phyloP scores from a whole-genome alignment of 1,139 yeast species.

The Geotrichum candidum region DNA sequence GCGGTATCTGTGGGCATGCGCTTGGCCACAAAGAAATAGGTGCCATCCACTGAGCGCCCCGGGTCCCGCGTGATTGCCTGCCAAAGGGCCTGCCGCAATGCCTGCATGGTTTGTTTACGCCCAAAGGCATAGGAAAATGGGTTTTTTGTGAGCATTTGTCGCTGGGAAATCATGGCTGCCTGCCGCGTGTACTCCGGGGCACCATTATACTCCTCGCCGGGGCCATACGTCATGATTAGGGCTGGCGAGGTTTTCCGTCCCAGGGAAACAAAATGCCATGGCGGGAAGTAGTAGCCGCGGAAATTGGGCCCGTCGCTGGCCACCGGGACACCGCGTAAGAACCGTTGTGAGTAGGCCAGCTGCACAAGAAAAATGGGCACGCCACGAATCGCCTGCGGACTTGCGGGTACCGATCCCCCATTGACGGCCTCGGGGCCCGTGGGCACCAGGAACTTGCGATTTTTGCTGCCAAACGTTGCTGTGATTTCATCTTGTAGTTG shows the following conservation, averaged over 20 bases:
- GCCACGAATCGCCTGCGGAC: conserved; percentile 26
- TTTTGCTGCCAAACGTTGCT: background rate
- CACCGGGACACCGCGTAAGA: conserved; percentile 19
- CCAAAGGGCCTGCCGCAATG: conserved; percentile 36
- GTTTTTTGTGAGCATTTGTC: conserved; percentile 17
- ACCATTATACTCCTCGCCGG: conserved; percentile 30
- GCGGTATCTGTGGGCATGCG: conserved; percentile 23
- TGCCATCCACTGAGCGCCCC: conserved; percentile 40
- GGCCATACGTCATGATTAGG: conserved; percentile 26
- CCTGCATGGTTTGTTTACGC: conserved; percentile 40
- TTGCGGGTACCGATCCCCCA: background rate
- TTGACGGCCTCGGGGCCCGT: background rate
- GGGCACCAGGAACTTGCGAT: background rate
- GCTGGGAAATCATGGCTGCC: background rate
- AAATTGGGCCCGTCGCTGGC: conserved; percentile 20
- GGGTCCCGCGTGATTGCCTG: conserved; percentile 27
- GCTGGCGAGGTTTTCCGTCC: conserved; percentile 52
- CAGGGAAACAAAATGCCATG: conserved; percentile 41
- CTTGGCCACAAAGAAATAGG: conserved; percentile 40
- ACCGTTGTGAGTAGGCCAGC: conserved; percentile 19
- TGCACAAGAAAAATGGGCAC: conserved; percentile 23
- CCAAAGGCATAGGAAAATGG: conserved; percentile 40
- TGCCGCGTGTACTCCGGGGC: conserved; percentile 7
- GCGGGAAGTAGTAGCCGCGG: conserved; percentile 39
- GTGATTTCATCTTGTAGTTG: background rate